Base-by-base conservation (phyloP, 2,329 filamentous ascomycete genomes). In the Colletotrichum godetiae region DNA sequence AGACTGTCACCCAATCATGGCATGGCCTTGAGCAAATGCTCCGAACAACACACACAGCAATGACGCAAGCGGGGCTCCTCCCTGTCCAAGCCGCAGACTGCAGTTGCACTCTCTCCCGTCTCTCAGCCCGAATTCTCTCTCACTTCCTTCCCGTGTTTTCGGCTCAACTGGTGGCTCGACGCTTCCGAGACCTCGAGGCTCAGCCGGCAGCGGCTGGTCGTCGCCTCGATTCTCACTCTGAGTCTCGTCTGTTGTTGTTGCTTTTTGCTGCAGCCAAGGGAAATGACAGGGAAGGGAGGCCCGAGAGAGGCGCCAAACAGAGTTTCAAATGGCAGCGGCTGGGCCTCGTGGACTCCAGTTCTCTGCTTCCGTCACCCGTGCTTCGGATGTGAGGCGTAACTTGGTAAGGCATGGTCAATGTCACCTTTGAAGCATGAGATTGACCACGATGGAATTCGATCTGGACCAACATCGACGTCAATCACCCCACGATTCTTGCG, bases 1-100 rank as follows among this genome's bases (percentile, higher is more conserved):
- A 42, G 37, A 42, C 37, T 42, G 37, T 5, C 37, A 19, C 37
- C 67, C 67, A 71, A 66, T 73, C 67, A 65, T 13, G 37, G 46
- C 56, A 59, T 52, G 22, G 35, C 37, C 59, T 65, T 70, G 24
- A 64, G 60, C 59, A 57, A 68, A 56, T 63, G 70, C 60, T 73
- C 67, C 67, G 68, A 61, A 52, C 61, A 62, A 46, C 56, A 65
- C 57, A 66, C 52, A 46, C 27, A 35, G 56, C 35, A 52, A 73
- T 73, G 71, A 73, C 67, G 71, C 61, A 73, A 73, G 60, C 61
- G 71, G 67, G 67, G 67, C 71, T 42, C 35, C 35, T 57, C 35
- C 49, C 60, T 60, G 55, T 22, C 58, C 13, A 35, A 73, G 59
- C 58, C 70, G 35, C 70, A 64, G 5, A 42, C 37, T 42, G 37